These are phyloP conservation scores for Chlamydomonas schloesseri DNA, from an alignment of 139 green algal genomes.

Conservation along the genomic window DNA sequence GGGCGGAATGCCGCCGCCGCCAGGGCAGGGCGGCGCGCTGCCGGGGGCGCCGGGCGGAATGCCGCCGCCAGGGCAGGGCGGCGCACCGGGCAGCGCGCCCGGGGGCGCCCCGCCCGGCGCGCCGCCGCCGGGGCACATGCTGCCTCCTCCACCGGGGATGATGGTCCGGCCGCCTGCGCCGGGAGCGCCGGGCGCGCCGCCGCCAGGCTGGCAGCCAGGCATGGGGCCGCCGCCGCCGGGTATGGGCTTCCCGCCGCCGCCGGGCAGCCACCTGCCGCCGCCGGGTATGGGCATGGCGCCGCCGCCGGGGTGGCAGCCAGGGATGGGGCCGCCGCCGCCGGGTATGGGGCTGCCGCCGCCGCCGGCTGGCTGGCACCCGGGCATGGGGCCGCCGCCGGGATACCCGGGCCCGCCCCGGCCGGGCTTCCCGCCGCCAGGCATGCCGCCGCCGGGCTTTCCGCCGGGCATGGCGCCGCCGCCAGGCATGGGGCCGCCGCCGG, in stretches of 20 bases:
- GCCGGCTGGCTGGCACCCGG: too few species aligned
- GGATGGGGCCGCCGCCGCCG: conserved; percentile 20
- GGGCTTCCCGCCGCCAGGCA: not conserved
- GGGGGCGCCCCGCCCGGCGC: conserved; percentile 19
- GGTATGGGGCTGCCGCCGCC: not conserved
- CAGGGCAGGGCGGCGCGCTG: not conserved
- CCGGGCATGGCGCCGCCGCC: not conserved
- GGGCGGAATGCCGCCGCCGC: not conserved
- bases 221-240: conserved; percentile 8
- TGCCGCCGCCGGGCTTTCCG: not conserved
- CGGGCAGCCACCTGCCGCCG: not conserved
- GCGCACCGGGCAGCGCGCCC: not conserved
- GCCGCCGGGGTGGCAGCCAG: conserved; percentile 20
- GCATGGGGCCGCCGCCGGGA: not conserved
- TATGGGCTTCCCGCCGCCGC: not conserved
- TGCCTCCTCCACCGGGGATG: conserved; percentile 29
- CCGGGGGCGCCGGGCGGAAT: not conserved
- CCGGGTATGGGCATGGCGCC: not conserved
- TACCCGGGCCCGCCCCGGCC: not conserved
- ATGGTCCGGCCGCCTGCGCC: too few species aligned
- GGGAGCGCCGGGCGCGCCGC: not conserved
- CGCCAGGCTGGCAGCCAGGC: conserved; percentile 36
- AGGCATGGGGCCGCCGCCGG: not conserved
- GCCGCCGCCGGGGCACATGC: not conserved
- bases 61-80: not conserved